Conservation (phyloP, 257 asterid genomes). For the Gentiana straminea region DNA sequence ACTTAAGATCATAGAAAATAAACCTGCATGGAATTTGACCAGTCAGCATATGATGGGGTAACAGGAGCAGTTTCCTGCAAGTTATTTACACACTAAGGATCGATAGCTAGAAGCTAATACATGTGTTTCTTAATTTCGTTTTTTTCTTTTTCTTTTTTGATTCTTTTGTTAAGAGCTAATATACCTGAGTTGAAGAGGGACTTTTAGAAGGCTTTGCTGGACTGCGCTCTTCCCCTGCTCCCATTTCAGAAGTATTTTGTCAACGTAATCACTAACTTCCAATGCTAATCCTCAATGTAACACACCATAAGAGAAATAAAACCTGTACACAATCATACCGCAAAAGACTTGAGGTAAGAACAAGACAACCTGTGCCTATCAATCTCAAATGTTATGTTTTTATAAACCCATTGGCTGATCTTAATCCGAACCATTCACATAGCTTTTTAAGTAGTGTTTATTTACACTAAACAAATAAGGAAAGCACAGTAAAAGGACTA, state of each 20-base stretch:
- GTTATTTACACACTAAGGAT: constrained; percentile 1
- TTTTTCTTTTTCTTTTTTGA: too few relatives aligned
- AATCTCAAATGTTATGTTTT: too few relatives aligned
- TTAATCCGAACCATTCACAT: too few relatives aligned
- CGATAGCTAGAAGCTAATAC: neutral
- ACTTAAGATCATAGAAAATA: constrained; percentile 5
- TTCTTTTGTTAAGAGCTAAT: too few relatives aligned
- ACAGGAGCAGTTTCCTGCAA: constrained; percentile 55
- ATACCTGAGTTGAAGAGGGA: constrained; percentile 50
- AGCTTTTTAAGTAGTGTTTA: too few relatives aligned
- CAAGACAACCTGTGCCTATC: too few relatives aligned
- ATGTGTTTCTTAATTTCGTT: too few relatives aligned
- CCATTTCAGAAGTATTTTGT: constrained; percentile 43
- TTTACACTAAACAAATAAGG: too few relatives aligned
- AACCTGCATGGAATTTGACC: constrained; percentile 92
- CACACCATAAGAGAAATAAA: neutral
- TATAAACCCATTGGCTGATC: too few relatives aligned
- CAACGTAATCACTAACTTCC: constrained; percentile 15
- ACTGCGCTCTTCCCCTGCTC: constrained; percentile 64
- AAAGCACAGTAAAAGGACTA: too few relatives aligned
- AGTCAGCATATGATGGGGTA: constrained; percentile 71
- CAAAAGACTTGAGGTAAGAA: too few relatives aligned
- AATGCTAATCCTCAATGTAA: constrained; percentile 7
- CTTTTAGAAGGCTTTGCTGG: constrained; percentile 61
- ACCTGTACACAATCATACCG: too few relatives aligned